These are phyloP conservation scores for Rhamnella rubrinervis DNA, from an alignment of 331 rosid species.

Conservation along the genomic window DNA sequence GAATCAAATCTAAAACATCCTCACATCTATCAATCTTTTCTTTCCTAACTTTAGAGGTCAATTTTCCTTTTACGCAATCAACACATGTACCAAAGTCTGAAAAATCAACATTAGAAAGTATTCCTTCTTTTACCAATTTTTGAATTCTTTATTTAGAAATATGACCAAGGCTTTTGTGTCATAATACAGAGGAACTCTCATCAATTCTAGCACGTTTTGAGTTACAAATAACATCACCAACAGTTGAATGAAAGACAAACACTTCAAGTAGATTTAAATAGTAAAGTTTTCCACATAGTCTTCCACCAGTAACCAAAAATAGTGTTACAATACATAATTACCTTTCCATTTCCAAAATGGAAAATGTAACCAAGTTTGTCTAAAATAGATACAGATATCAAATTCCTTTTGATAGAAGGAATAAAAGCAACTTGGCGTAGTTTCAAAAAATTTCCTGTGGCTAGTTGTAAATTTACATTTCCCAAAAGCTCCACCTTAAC, in stretches of 20 bases:
- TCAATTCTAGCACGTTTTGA: background rate
- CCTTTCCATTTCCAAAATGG: too few species aligned
- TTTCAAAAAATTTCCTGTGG: background rate
- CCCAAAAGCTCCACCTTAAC: background rate
- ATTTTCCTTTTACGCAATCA: background rate
- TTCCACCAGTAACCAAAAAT: too few species aligned
- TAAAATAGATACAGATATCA: too few species aligned
- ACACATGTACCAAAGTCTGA: background rate
- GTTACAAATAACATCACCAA: background rate
- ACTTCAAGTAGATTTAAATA: background rate
- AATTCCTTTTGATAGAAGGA: background rate
- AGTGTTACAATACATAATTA: too few species aligned
- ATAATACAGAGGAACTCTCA: background rate
- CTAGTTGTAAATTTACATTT: background rate
- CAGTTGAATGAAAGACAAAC: too few species aligned
- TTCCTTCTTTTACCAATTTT: background rate
- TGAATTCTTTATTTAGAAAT: background rate
- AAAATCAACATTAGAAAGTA: background rate
- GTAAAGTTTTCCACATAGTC: too few species aligned
- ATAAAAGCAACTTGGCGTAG: background rate
- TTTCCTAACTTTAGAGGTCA: background rate
- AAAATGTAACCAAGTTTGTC: too few species aligned
- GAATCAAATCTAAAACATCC: background rate
- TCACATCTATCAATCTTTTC: background rate
- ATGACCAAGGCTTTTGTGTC: background rate